phyloP scores from a whole-genome alignment of 1,284 basidiomycete genomes.

The Agaricales sp. region DNA sequence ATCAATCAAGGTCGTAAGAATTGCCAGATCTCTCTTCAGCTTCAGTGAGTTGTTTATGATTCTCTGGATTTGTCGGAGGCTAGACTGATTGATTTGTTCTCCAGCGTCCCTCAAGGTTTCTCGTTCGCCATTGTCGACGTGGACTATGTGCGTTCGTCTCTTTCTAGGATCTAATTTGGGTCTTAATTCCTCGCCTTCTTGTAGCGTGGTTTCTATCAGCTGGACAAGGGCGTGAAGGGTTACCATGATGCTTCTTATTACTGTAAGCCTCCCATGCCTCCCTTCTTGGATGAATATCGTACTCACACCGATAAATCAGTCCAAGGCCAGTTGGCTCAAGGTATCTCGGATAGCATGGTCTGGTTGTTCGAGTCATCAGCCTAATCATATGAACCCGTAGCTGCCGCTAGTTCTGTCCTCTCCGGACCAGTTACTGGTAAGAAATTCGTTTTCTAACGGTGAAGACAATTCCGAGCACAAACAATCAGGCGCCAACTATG shows the following conservation, averaged over 20 bases:
- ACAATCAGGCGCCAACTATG: constrained; percentile 16
- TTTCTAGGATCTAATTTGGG: background rate
- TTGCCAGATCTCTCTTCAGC: constrained; percentile 16
- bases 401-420: constrained; percentile 7
- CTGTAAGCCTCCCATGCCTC: constrained; percentile 1
- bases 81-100: background rate
- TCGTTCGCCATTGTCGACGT: constrained; percentile 16
- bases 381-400: background rate
- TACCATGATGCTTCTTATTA: constrained; percentile 8
- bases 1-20: constrained; percentile 14
- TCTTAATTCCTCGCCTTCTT: background rate
- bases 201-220: constrained; percentile 7
- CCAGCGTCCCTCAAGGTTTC: constrained; percentile 16
- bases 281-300: background rate
- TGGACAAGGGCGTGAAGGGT: constrained; percentile 8
- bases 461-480: background rate
- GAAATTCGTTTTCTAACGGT: background rate
- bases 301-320: constrained; percentile 3
- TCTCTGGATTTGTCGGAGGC: background rate
- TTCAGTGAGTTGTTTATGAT: constrained; percentile 10
- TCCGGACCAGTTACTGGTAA: constrained; percentile 5
- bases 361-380: background rate
- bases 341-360: no score
- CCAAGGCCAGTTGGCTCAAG: constrained; percentile 8
- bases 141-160: constrained; percentile 14